Percentiles rank a stretch among this genome's conserved stretches.
Evolutionary conservation across 805 yeast genomes (phyloP).

Genomic region (Ogataea salicorniae): DNA sequence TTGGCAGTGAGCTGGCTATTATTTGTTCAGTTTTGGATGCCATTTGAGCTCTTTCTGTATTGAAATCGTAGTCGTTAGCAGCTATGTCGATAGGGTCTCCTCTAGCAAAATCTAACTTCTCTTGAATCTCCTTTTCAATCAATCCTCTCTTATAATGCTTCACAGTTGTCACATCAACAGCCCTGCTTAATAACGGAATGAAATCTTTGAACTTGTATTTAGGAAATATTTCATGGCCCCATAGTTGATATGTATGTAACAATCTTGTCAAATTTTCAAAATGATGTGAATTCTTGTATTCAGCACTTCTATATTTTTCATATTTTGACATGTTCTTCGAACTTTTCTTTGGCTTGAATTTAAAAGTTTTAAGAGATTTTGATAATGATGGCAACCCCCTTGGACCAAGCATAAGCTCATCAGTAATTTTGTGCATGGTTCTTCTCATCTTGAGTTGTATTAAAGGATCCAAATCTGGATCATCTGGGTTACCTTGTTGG

Average conservation of each 20-base stretch:
- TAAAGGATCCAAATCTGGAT: not conserved
- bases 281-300: slow-evolving; percentile 36
- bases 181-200: slow-evolving; percentile 43
- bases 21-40: not conserved
- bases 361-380: slow-evolving; percentile 30
- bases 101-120: slow-evolving; percentile 1
- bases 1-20: not conserved
- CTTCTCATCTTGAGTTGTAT: slow-evolving; percentile 19
- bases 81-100: slow-evolving; percentile 2
- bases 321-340: slow-evolving; percentile 22
- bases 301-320: slow-evolving; percentile 11
- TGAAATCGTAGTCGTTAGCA: slow-evolving; percentile 1
- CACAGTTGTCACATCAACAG: slow-evolving; percentile 40
- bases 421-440: slow-evolving; percentile 43
- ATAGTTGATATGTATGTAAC: slow-evolving; percentile 56
- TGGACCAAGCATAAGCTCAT: slow-evolving; percentile 42
- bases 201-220: slow-evolving; percentile 75
- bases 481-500: not conserved
- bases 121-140: slow-evolving; percentile 34
- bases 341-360: slow-evolving; percentile 26
- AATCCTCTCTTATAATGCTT: slow-evolving; percentile 37
- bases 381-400: slow-evolving; percentile 56
- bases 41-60: not conserved
- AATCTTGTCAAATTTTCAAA: slow-evolving; percentile 44
- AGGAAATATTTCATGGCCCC: slow-evolving; percentile 77